These are phyloP conservation scores for Chaetomium globosum DNA, from an alignment of 2,329 filamentous ascomycete species.

Conservation along the genomic window DNA sequence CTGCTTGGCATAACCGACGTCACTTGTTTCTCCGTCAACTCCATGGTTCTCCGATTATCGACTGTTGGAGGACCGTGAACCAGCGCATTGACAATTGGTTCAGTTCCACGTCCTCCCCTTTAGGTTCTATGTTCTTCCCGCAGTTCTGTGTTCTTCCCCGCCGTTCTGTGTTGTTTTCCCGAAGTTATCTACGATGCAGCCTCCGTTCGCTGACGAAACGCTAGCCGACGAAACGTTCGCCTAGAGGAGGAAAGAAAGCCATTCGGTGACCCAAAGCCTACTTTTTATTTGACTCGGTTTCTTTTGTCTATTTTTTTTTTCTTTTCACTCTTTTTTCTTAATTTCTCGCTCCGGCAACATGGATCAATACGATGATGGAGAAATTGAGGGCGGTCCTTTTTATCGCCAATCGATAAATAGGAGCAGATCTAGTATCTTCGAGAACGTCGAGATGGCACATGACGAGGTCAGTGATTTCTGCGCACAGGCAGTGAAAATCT, in stretches of 20 bases:
- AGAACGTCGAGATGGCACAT: conserved; percentile 98
- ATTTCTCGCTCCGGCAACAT: neutral
- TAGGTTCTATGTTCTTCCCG: too few species aligned
- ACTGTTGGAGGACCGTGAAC: conserved; percentile 14
- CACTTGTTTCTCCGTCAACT: conserved; percentile 20
- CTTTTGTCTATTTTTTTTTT: too few species aligned
- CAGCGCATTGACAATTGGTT: neutral
- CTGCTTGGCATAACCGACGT: conserved; percentile 23
- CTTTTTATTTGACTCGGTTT: too few species aligned
- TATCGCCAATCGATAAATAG: conserved; percentile 71
- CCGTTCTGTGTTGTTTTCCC: too few species aligned
- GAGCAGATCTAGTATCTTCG: conserved; percentile 79
- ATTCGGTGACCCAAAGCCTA: too few species aligned
- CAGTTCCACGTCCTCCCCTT: neutral
- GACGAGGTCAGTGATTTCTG: conserved; percentile 68
- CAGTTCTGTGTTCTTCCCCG: too few species aligned
- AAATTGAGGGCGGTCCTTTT: conserved; percentile 29
- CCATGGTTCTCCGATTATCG: conserved; percentile 14
- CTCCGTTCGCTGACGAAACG: too few species aligned
- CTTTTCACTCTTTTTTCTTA: too few species aligned
- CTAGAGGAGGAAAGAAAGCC: too few species aligned
- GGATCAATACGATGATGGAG: conserved; percentile 21
- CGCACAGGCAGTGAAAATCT: neutral
- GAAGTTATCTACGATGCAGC: too few species aligned
- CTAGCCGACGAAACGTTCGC: too few species aligned